phyloP scores from a whole-genome alignment of 2,329 filamentous ascomycete genomes.

The Albophoma yamanashiensis region DNA sequence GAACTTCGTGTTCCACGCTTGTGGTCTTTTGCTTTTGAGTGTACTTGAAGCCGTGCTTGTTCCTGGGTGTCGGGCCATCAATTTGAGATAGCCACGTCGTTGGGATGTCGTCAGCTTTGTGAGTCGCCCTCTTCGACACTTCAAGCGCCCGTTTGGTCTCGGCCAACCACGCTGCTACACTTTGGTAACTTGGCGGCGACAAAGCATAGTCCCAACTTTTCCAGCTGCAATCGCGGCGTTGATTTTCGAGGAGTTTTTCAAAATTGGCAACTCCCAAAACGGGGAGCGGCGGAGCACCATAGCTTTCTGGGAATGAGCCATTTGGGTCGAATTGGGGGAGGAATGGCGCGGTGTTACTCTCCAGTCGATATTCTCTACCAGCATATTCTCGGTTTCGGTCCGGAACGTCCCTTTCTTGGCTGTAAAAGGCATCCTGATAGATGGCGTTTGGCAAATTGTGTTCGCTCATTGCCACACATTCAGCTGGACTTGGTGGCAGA shows the following conservation, averaged over 20 bases:
- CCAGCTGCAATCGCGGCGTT: conserved; percentile 40
- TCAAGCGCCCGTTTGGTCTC: conserved; percentile 10
- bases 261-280: conserved; percentile 39
- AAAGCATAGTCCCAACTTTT: conserved; percentile 64
- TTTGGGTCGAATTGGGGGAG: conserved; percentile 67
- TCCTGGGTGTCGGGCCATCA: conserved; percentile 75
- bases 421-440: conserved; percentile 81
- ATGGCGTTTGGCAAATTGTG: conserved; percentile 50
- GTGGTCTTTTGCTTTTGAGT: conserved; percentile 66
- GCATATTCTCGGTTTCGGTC: conserved; percentile 71
- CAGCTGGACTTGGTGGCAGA: conserved; percentile 14
- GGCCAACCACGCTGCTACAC: conserved; percentile 61
- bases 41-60: conserved; percentile 75
- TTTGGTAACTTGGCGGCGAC: conserved; percentile 57
- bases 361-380: conserved; percentile 71
- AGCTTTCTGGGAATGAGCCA: conserved; percentile 41
- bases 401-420: conserved; percentile 74
- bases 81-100: conserved; percentile 63
- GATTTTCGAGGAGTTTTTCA: conserved; percentile 36
- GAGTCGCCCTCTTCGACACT: conserved; percentile 11
- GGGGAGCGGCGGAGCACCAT: conserved; percentile 37
- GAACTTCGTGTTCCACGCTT: conserved; percentile 70
- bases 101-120: conserved; percentile 11
- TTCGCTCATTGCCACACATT: conserved; percentile 13
- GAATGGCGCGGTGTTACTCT: conserved; percentile 65